Conservation (phyloP, 202 grass and related monocot species). For the Zizania palustris region DNA sequence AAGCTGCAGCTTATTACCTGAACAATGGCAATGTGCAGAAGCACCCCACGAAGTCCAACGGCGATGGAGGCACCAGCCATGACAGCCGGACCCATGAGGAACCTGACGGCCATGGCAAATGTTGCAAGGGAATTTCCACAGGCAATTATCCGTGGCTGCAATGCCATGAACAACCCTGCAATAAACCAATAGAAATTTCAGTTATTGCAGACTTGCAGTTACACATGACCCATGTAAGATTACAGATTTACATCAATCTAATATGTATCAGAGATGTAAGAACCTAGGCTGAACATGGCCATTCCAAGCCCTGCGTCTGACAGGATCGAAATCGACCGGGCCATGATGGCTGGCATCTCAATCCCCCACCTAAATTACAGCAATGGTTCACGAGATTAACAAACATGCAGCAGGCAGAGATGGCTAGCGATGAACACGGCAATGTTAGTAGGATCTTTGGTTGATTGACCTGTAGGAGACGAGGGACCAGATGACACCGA, state of each 20-base stretch:
- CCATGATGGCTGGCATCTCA: conserved; percentile 81
- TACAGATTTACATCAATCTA: not conserved
- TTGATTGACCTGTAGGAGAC: conserved; percentile 52
- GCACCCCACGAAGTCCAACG: conserved; percentile 66
- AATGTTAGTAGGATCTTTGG: not conserved
- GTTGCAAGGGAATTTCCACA: conserved; percentile 75
- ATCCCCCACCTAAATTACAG: conserved; percentile 53
- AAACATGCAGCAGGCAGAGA: not conserved
- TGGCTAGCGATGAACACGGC: not conserved
- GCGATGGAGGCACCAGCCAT: conserved; percentile 82
- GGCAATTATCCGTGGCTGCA: conserved; percentile 86
- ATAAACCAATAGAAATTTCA: not conserved
- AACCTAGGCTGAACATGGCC: conserved; percentile 97
- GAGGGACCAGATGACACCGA: conserved; percentile 89
- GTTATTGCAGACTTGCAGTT: not conserved
- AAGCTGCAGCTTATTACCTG: conserved; percentile 54
- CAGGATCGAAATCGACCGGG: conserved; percentile 66
- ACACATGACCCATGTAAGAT: not conserved
- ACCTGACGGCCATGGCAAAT: conserved; percentile 75
- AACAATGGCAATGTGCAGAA: conserved; percentile 91
- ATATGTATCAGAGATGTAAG: not conserved
- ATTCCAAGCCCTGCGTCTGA: conserved; percentile 84
- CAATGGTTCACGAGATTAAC: not conserved
- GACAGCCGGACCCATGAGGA: conserved; percentile 65
- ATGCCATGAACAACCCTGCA: conserved; percentile 94